These are phyloP conservation scores for Mychonastes homosphaera DNA, from an alignment of 139 green algal species.

Conservation along the genomic window DNA sequence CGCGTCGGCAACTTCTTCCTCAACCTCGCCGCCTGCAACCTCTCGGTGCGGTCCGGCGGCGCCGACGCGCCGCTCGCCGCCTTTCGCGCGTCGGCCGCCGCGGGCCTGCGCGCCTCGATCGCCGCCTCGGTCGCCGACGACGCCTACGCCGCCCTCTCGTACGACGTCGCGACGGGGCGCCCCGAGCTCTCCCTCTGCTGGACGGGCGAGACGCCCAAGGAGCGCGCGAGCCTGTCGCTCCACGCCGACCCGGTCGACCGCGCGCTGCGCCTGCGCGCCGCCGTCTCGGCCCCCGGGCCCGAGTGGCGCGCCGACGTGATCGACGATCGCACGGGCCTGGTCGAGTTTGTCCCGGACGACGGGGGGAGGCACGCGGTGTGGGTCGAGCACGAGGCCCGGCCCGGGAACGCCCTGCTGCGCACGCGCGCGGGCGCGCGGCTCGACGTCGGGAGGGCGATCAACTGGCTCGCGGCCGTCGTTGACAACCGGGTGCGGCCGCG, in stretches of 20 bases:
- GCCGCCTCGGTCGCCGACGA: conserved; percentile 28
- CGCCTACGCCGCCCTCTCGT: conserved; percentile 22
- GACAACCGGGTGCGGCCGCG: conserved; percentile 20
- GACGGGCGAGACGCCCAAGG: conserved; percentile 23
- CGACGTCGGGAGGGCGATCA: conserved; percentile 32
- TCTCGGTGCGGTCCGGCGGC: conserved; percentile 18
- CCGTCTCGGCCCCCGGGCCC: conserved; percentile 24
- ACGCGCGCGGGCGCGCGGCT: conserved; percentile 30
- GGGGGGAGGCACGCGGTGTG: conserved; percentile 12
- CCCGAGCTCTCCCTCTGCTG: conserved; percentile 30
- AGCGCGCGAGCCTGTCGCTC: conserved; percentile 29
- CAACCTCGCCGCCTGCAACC: conserved; percentile 26
- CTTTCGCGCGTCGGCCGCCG: conserved; percentile 8
- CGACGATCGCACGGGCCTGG: conserved; percentile 20
- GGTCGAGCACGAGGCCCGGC: conserved; percentile 23
- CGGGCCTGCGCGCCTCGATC: conserved; percentile 26
- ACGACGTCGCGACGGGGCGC: conserved; percentile 30
- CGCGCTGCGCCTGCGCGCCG: conserved; percentile 21
- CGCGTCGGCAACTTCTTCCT: conserved; percentile 22
- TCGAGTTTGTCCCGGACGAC: conserved; percentile 23
- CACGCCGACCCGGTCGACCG: conserved; percentile 30
- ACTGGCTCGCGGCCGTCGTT: conserved; percentile 19
- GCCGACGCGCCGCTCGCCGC: conserved; percentile 24
- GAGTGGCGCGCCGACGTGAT: conserved; percentile 28
- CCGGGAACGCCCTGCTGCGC: conserved; percentile 15